These are phyloP conservation scores for Dryadomyces quercivorus DNA, from an alignment of 2,329 filamentous ascomycete genomes.

Conservation along the genomic window DNA sequence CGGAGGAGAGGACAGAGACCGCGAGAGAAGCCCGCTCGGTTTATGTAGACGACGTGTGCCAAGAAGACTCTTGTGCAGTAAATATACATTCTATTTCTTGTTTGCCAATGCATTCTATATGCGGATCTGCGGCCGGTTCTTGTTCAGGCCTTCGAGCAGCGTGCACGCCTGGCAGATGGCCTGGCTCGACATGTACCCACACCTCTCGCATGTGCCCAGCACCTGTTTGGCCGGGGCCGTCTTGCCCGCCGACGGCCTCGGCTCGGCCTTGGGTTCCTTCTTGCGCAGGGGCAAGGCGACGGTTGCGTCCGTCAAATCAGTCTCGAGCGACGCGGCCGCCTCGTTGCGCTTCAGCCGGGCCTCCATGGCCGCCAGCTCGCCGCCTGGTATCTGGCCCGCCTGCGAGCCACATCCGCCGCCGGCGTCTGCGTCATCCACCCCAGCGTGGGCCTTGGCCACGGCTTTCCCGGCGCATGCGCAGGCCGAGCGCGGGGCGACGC, in stretches of 20 bases:
- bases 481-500: constrained; percentile 25
- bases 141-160: constrained; percentile 82
- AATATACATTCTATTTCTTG: neutral
- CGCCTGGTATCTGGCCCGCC: constrained; percentile 53
- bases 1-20: neutral
- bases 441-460: neutral
- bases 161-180: constrained; percentile 87
- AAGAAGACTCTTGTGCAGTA: neutral
- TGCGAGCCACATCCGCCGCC: constrained; percentile 56
- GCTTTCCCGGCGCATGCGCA: constrained; percentile 6
- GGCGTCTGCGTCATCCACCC: neutral
- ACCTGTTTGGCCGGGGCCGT: constrained; percentile 45
- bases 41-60: neutral
- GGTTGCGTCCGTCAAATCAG: constrained; percentile 56
- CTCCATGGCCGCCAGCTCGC: constrained; percentile 77
- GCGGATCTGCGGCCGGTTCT: constrained; percentile 49
- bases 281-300: constrained; percentile 19
- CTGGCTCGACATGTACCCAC: constrained; percentile 94
- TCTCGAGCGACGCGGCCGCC: constrained; percentile 46
- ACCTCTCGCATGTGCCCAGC: constrained; percentile 72
- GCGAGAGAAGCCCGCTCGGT: neutral
- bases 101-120: constrained; percentile 20
- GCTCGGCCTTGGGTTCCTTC: constrained; percentile 13
- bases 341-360: constrained; percentile 56
- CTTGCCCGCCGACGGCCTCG: constrained; percentile 15